Conservation (phyloP, 2,329 filamentous ascomycete species). For the Nectriaceae sp. region DNA sequence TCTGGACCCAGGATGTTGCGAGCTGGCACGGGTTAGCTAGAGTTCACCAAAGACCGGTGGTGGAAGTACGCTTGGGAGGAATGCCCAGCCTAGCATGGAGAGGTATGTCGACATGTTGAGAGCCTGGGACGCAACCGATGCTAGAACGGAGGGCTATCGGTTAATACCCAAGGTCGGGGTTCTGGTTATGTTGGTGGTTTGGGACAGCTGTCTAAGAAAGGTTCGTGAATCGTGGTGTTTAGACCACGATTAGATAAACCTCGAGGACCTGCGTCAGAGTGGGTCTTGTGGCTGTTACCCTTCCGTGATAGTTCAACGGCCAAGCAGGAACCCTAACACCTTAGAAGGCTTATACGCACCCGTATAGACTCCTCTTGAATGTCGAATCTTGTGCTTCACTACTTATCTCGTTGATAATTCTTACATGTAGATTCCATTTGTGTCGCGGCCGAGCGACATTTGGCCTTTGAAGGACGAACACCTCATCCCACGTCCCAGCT, state of each 20-base stretch:
- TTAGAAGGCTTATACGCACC: no score
- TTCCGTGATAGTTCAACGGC: background rate
- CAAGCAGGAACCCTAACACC: background rate
- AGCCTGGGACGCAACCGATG: background rate
- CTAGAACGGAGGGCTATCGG: background rate
- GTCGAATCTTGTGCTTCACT: no score
- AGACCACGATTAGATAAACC: slow-evolving; percentile 8
- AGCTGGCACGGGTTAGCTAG: slow-evolving; percentile 53
- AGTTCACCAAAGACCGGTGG: background rate
- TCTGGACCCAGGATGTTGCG: slow-evolving; percentile 75
- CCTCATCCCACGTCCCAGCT: no score
- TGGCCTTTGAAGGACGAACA: no score
- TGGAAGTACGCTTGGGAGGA: slow-evolving; percentile 51
- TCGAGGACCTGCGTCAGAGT: slow-evolving; percentile 30
- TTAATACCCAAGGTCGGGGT: background rate
- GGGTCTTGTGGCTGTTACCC: slow-evolving; percentile 14
- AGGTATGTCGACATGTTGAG: slow-evolving; percentile 52
- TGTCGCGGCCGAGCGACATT: no score
- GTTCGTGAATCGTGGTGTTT: slow-evolving; percentile 1
- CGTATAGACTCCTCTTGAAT: no score
- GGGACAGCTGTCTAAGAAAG: background rate
- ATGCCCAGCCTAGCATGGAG: slow-evolving; percentile 58
- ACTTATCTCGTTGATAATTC: no score
- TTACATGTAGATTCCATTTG: no score
- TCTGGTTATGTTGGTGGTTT: background rate